These are phyloP conservation scores for Chaetomiaceae sp. DNA, from an alignment of 2,329 filamentous ascomycete species.

Conservation along the genomic window DNA sequence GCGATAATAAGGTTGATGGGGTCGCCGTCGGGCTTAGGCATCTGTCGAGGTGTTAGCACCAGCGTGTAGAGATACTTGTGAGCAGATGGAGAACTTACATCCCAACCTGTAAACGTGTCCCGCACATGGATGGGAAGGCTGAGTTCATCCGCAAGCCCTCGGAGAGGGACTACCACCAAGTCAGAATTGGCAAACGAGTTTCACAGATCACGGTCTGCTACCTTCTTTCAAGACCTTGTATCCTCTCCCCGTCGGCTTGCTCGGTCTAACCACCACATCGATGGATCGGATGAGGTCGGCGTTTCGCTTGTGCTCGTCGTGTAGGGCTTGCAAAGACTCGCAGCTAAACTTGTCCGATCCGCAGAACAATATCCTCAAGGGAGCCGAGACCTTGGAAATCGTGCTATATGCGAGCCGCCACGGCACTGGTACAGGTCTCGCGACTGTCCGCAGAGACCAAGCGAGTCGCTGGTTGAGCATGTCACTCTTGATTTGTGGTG, in stretches of 20 bases:
- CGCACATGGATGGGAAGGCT: conserved; percentile 66
- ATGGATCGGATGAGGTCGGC: conserved; percentile 64
- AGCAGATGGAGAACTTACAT: conserved; percentile 45
- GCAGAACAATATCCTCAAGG: conserved; percentile 85
- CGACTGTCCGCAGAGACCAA: neutral
- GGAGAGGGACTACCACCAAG: conserved; percentile 65
- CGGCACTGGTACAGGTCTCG: neutral
- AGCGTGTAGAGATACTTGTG: neutral
- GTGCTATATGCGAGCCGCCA: conserved; percentile 7
- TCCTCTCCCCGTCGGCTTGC: conserved; percentile 73
- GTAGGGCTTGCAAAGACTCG: conserved; percentile 65
- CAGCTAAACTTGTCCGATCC: conserved; percentile 91
- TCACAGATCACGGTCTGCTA: conserved; percentile 32
- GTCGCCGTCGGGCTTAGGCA: conserved; percentile 25
- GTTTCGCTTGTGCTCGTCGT: conserved; percentile 52
- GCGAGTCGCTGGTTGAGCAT: neutral
- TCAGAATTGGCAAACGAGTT: neutral
- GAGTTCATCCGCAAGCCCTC: conserved; percentile 58
- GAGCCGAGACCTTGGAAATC: conserved; percentile 40
- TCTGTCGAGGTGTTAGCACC: conserved; percentile 6
- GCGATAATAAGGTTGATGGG: conserved; percentile 75
- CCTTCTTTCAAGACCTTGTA: conserved; percentile 64
- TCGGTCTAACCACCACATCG: conserved; percentile 77
- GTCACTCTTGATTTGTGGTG: neutral
- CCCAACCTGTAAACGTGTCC: conserved; percentile 80